Conservation (phyloP, 306 rosid species). For the Oxytropis ochrocephala region DNA sequence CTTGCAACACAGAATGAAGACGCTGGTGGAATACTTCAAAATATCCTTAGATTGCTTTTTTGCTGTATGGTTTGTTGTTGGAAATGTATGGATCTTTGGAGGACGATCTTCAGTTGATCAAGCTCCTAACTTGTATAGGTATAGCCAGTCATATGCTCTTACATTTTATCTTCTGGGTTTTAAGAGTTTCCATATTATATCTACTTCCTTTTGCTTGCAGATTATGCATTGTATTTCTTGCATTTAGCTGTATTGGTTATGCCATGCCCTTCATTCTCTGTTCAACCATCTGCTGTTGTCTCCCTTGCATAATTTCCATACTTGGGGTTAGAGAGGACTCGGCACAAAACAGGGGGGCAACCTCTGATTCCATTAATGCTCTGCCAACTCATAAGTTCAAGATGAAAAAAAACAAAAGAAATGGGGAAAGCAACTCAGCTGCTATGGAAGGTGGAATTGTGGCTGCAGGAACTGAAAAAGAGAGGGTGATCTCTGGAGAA, state of each 20-base stretch:
- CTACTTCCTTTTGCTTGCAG: slow-evolving; percentile 44
- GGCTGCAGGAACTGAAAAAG: slow-evolving; percentile 90
- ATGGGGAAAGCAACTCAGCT: slow-evolving; percentile 44
- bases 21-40: slow-evolving; percentile 80
- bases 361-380: slow-evolving; percentile 79
- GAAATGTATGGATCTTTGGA: slow-evolving; percentile 98
- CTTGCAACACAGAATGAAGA: slow-evolving; percentile 55
- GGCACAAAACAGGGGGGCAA: slow-evolving; percentile 82
- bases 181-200: slow-evolving; percentile 5
- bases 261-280: slow-evolving; percentile 99
- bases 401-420: slow-evolving; percentile 60
- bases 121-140: slow-evolving; percentile 97
- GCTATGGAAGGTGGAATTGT: slow-evolving; percentile 71
- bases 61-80: slow-evolving; percentile 97
- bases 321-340: slow-evolving; percentile 90
- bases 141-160: slow-evolving; percentile 23
- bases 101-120: slow-evolving; percentile 62
- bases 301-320: slow-evolving; percentile 91
- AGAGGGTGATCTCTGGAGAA: slow-evolving; percentile 81
- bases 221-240: slow-evolving; percentile 90
- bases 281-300: slow-evolving; percentile 96
- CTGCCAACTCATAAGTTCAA: slow-evolving; percentile 89
- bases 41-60: slow-evolving; percentile 94
- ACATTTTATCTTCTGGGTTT: background rate
- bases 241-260: slow-evolving; percentile 92